Percentiles rank a stretch among this genome's conserved stretches.
phyloP scores from a whole-genome alignment of 805 yeast genomes.

The Teunomyces panamensis region DNA sequence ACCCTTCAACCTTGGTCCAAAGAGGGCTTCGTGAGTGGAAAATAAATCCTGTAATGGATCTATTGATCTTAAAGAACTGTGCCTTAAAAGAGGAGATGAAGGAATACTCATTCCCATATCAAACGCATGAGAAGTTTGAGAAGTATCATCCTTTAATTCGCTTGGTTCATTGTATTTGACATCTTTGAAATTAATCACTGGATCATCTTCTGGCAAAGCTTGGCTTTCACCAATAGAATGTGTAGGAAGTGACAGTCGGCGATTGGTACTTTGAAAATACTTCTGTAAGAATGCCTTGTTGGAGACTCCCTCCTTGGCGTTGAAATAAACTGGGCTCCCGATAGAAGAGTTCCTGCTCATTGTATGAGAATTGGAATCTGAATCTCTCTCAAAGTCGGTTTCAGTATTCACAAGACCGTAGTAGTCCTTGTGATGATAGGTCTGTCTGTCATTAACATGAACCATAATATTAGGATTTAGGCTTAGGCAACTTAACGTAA shows the following conservation, averaged over 20 bases:
- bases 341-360: slow-evolving; percentile 17
- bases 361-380: background rate
- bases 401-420: background rate
- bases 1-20: slow-evolving; percentile 10
- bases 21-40: slow-evolving; percentile 35
- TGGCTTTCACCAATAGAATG: slow-evolving; percentile 17
- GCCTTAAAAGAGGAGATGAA: background rate
- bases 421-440: background rate
- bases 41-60: slow-evolving; percentile 18
- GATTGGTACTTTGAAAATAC: slow-evolving; percentile 13
- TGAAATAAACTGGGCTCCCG: slow-evolving; percentile 20
- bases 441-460: slow-evolving; percentile 11
- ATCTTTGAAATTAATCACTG: slow-evolving; percentile 21
- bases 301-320: slow-evolving; percentile 7
- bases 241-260: slow-evolving; percentile 30
- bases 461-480: slow-evolving; percentile 17
- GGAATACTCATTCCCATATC: background rate
- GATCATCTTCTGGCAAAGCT: background rate
- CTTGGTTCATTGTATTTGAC: slow-evolving; percentile 16
- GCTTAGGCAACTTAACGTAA: slow-evolving; percentile 16
- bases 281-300: slow-evolving; percentile 4
- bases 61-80: background rate
- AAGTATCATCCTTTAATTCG: background rate
- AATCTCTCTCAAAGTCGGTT: background rate
- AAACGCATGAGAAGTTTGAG: background rate